These are phyloP conservation scores for Colletotrichum limetticola DNA, from an alignment of 2,329 filamentous ascomycete genomes.

Conservation along the genomic window DNA sequence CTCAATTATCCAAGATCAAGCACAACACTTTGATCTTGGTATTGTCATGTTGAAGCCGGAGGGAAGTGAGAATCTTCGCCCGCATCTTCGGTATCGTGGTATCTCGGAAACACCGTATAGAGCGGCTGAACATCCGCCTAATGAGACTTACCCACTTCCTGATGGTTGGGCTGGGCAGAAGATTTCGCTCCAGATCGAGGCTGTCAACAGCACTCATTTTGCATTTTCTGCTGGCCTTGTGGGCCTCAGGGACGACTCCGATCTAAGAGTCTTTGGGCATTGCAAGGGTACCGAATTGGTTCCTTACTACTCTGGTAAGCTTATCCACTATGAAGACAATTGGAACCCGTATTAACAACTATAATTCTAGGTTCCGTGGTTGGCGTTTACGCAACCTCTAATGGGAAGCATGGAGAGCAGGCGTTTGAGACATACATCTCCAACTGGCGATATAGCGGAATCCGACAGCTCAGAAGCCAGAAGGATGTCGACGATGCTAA, in stretches of 20 bases:
- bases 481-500: conserved; percentile 6
- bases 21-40: conserved; percentile 62
- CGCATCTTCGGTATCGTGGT: conserved; percentile 35
- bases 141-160: conserved; percentile 10
- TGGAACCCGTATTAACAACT: background rate
- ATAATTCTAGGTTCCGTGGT: conserved; percentile 2
- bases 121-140: conserved; percentile 4
- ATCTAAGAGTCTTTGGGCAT: conserved; percentile 26
- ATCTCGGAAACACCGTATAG: conserved; percentile 33
- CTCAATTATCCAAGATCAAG: conserved; percentile 63
- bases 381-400: conserved; percentile 29
- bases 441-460: conserved; percentile 17
- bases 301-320: conserved; percentile 35
- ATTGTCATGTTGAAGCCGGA: conserved; percentile 45
- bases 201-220: conserved; percentile 31
- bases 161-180: conserved; percentile 26
- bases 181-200: conserved; percentile 24
- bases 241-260: background rate
- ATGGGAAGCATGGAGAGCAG: conserved; percentile 34
- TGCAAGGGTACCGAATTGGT: conserved; percentile 33
- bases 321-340: conserved; percentile 33
- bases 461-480: conserved; percentile 23
- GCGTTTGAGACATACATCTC: conserved; percentile 33
- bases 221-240: conserved; percentile 26
- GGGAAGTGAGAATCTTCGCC: background rate